A percentile compares a stretch with the other conserved stretches of the same genome.
Evolutionary conservation across 176 grass and related monocot genomes (phyloP).

Genomic region (Oryza meridionalis): DNA sequence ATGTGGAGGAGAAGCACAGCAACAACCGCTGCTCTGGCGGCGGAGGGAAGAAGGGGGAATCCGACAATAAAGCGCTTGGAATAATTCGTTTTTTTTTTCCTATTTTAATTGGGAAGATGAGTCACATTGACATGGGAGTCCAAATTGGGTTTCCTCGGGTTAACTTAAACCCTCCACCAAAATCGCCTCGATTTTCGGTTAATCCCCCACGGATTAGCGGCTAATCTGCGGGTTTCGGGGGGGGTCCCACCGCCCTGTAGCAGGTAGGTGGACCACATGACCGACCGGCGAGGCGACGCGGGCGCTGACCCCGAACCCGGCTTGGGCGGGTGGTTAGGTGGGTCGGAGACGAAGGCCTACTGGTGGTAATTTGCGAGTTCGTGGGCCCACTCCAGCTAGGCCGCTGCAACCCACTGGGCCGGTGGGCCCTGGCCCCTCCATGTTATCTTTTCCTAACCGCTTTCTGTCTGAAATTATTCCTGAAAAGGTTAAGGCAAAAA

Average conservation of each 20-base stretch:
- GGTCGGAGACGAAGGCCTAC: not conserved
- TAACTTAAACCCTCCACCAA: not conserved
- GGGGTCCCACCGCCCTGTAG: not conserved
- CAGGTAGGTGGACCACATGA: slow-evolving; percentile 5
- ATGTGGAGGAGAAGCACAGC: slow-evolving; percentile 9
- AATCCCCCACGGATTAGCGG: not conserved
- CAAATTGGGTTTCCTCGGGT: not conserved
- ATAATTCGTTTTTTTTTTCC: slow-evolving; percentile 40
- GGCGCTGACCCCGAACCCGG: too few relatives aligned
- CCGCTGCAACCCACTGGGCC: not conserved
- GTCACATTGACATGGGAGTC: slow-evolving; percentile 49
- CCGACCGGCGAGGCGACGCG: not conserved
- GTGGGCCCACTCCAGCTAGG: not conserved
- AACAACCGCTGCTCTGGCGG: slow-evolving; percentile 20
- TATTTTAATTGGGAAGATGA: slow-evolving; percentile 47
- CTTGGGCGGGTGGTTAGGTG: not conserved
- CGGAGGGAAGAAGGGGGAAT: not conserved
- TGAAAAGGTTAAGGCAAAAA: too few relatives aligned
- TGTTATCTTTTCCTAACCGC: not conserved
- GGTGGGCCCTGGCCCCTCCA: not conserved
- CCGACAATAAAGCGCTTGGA: slow-evolving; percentile 51
- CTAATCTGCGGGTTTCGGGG: slow-evolving; percentile 1
- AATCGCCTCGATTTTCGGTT: not conserved
- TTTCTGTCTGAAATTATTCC: not conserved
- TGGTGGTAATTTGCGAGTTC: not conserved